Evolutionary conservation across 202 grass and related monocot species (phyloP).

Genomic region (Panicum hallii): DNA sequence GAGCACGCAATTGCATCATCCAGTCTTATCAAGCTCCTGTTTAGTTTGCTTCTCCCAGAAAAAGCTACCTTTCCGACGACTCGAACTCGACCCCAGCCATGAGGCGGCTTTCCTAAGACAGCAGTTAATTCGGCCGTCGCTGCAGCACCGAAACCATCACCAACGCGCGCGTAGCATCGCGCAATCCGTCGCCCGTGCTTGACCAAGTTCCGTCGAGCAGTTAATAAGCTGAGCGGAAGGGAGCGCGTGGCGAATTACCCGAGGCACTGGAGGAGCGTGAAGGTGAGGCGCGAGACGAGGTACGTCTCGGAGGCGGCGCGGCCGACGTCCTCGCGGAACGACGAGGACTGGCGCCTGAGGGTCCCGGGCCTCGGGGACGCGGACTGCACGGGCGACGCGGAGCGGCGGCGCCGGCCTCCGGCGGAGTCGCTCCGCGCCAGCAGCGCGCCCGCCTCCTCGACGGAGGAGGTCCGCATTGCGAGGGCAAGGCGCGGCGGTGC

Average conservation of each 20-base stretch:
- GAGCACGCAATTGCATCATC: slow-evolving; percentile 49
- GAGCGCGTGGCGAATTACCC: slow-evolving; percentile 52
- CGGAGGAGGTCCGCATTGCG: slow-evolving; percentile 48
- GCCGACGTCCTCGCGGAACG: slow-evolving; percentile 74
- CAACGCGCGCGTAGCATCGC: slow-evolving; percentile 9
- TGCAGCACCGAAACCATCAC: slow-evolving; percentile 23
- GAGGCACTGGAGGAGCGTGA: slow-evolving; percentile 79
- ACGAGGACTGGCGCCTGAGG: slow-evolving; percentile 58
- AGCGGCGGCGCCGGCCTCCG: slow-evolving; percentile 38
- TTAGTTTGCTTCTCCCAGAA: not conserved
- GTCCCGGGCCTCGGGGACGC: slow-evolving; percentile 37
- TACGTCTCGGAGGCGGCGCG: slow-evolving; percentile 94
- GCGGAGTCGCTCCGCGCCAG: slow-evolving; percentile 59
- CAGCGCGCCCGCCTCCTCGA: slow-evolving; percentile 56
- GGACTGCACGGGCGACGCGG: slow-evolving; percentile 44
- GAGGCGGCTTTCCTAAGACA: not conserved
- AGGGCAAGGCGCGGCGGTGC: not conserved
- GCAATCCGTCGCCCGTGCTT: not conserved
- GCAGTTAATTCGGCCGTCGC: not conserved
- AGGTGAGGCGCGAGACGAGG: slow-evolving; percentile 80
- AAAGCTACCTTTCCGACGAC: slow-evolving; percentile 18
- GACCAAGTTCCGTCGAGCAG: not conserved
- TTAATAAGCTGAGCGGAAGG: no score
- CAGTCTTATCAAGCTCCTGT: not conserved
- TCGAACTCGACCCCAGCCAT: not conserved